Base-by-base conservation (phyloP, 805 yeast species). In the Maudiozyma barnettii region DNA sequence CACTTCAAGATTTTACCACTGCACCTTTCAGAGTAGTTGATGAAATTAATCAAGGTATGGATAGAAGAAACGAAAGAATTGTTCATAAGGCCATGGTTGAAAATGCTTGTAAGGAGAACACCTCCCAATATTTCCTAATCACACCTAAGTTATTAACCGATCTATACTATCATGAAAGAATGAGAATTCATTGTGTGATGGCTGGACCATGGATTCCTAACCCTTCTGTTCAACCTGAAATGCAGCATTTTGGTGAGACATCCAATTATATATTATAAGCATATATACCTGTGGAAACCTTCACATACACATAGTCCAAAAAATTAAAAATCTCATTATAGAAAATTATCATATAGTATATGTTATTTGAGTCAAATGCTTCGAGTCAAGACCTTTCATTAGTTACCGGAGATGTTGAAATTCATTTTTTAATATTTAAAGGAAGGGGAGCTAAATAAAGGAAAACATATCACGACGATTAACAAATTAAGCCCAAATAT, bases 31-130 rank as follows among this genome's bases (percentile, higher is more conserved):
- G 98, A 60, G 90, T 91, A 2, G 96, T 93, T 7, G 99, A 93
- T 67, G 99, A 93, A 70, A 95, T 93, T 52, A 93, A 93, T 63
- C 99, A 93, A 68, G 99, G 99, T 54, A 90, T 93, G 98, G 99
- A 93, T 67, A 84, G 95, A 12, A 78, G 78, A 50, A 93, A 93
- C 60, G 99, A 93, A 65, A 77, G 90, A 51, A 73, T 78, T 68
- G 90, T 93, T 2, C 96, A 91, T 61, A 76, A 78, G 51, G 78
- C 86, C 51, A 81, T 93, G 74, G 96, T 91, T 1, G 80, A 84
- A 47, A 81, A 84, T 42, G 91, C 97, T 0, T 86, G 96, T 60
- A 66, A 68, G 4, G 71, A 75, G 50, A 55, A 73, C 51, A 64
- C 76, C 0, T 79, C 95, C 2, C 99, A 93, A 60, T 91, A 89